Evolutionary conservation across 371 early-diverging fungal species (phyloP).

Genomic region (Lichtheimia ramosa): DNA sequence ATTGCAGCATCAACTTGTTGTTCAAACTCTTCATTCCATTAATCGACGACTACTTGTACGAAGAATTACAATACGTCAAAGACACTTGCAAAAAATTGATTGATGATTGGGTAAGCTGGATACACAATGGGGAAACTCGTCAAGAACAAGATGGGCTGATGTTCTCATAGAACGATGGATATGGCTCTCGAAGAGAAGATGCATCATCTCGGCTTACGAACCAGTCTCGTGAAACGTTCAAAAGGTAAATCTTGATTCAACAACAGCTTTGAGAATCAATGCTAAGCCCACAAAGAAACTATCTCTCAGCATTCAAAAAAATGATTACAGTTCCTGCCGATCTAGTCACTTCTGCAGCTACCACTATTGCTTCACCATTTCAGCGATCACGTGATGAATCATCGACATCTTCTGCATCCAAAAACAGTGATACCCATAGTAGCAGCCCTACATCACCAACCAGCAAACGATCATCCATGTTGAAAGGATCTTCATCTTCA

Average conservation of each 20-base stretch:
- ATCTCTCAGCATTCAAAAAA: slow-evolving; percentile 49
- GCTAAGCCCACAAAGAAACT: slow-evolving; percentile 33
- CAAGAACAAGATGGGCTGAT: neutral
- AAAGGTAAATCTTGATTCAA: neutral
- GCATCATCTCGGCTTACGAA: slow-evolving; percentile 27
- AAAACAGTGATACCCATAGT: neutral
- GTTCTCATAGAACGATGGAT: neutral
- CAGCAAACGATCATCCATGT: slow-evolving; percentile 12
- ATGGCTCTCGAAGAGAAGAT: slow-evolving; percentile 14
- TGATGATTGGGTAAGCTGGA: slow-evolving; percentile 40
- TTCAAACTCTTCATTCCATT: slow-evolving; percentile 72
- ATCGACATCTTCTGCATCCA: slow-evolving; percentile 19
- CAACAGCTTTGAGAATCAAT: neutral
- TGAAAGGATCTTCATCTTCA: slow-evolving; percentile 4
- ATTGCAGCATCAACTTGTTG: slow-evolving; percentile 51
- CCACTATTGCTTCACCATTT: slow-evolving; percentile 31
- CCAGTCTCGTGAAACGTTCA: slow-evolving; percentile 33
- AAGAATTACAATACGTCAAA: slow-evolving; percentile 40
- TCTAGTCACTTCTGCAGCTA: slow-evolving; percentile 48
- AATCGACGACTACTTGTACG: slow-evolving; percentile 68
- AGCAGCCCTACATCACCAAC: slow-evolving; percentile 3
- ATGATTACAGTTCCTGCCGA: slow-evolving; percentile 47
- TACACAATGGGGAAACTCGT: neutral
- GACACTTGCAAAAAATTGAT: slow-evolving; percentile 37
- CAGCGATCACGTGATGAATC: slow-evolving; percentile 13